Conservation (phyloP, 257 asterid genomes). For the Solanum bulbocastanum region DNA sequence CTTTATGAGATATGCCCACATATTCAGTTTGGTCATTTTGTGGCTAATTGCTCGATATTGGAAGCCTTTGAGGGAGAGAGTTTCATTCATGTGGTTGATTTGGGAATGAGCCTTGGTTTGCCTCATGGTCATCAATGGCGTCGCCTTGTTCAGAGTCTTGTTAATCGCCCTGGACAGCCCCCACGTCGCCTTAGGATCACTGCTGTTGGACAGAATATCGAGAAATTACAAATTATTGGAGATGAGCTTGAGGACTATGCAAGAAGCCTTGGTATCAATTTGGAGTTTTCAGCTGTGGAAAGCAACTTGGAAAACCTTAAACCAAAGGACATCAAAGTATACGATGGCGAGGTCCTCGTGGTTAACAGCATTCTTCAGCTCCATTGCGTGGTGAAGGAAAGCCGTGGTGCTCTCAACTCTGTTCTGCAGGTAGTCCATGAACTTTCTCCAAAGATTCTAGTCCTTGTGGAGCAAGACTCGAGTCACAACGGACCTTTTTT, state of each 20-base stretch:
- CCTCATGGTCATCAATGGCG: slow-evolving; percentile 74
- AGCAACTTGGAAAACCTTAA: slow-evolving; percentile 49
- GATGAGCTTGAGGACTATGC: slow-evolving; percentile 50
- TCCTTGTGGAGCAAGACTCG: slow-evolving; percentile 75
- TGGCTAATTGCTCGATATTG: slow-evolving; percentile 51
- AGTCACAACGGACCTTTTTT: slow-evolving; percentile 84
- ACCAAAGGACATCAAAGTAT: slow-evolving; percentile 30
- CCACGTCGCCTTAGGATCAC: slow-evolving; percentile 43
- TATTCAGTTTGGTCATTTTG: slow-evolving; percentile 61
- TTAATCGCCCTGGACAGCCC: slow-evolving; percentile 20
- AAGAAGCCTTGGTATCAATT: slow-evolving; percentile 17
- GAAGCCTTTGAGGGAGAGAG: slow-evolving; percentile 97
- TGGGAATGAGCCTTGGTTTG: slow-evolving; percentile 67
- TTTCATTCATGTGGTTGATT: slow-evolving; percentile 68
- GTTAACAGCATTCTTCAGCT: slow-evolving; percentile 66
- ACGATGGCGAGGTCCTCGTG: slow-evolving; percentile 43
- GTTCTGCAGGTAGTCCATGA: slow-evolving; percentile 48
- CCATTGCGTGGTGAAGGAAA: slow-evolving; percentile 78
- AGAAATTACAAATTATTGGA: slow-evolving; percentile 34
- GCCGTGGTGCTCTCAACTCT: slow-evolving; percentile 66
- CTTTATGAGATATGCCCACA: slow-evolving; percentile 58
- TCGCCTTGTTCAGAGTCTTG: slow-evolving; percentile 42
- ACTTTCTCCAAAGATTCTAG: slow-evolving; percentile 51
- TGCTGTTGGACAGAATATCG: slow-evolving; percentile 36
- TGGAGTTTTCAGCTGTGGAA: slow-evolving; percentile 45